Conservation (phyloP, 2,329 filamentous ascomycete genomes). For the Penicillium italicum region DNA sequence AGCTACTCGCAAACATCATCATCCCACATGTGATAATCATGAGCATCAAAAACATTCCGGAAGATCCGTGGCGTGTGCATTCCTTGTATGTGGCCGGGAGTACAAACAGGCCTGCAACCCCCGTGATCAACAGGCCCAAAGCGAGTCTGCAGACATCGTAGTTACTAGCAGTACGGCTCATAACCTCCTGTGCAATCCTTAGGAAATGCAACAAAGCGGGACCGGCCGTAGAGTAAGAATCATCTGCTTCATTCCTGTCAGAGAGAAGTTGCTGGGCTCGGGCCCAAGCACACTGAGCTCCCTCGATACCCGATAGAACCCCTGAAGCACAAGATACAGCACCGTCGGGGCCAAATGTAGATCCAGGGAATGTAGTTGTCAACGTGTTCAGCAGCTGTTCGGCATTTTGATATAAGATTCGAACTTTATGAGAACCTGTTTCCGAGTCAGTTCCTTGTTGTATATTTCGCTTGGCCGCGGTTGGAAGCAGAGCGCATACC, state of each 20-base stretch:
- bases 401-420: conserved; percentile 73
- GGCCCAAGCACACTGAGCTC: conserved; percentile 69
- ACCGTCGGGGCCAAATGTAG: conserved; percentile 44
- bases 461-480: background rate
- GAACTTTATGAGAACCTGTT: conserved; percentile 53
- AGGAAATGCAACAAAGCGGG: conserved; percentile 55
- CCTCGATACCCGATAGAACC: conserved; percentile 44
- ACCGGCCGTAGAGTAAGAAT: conserved; percentile 21
- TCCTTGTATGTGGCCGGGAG: conserved; percentile 29
- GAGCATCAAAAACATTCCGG: conserved; percentile 44
- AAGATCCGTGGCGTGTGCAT: conserved; percentile 26
- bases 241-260: conserved; percentile 1
- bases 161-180: conserved; percentile 89
- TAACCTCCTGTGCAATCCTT: conserved; percentile 66
- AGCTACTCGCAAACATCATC: conserved; percentile 98
- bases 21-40: conserved; percentile 64
- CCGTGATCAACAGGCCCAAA: conserved; percentile 36
- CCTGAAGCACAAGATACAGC: conserved; percentile 22
- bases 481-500: conserved; percentile 43
- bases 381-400: conserved; percentile 76
- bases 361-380: conserved; percentile 64
- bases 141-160: conserved; percentile 64
- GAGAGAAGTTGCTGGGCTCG: conserved; percentile 27
- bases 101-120: conserved; percentile 44
- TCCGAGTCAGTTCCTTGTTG: conserved; percentile 9